Conservation (phyloP, 257 asterid genomes). For the Penstemon barbatus region DNA sequence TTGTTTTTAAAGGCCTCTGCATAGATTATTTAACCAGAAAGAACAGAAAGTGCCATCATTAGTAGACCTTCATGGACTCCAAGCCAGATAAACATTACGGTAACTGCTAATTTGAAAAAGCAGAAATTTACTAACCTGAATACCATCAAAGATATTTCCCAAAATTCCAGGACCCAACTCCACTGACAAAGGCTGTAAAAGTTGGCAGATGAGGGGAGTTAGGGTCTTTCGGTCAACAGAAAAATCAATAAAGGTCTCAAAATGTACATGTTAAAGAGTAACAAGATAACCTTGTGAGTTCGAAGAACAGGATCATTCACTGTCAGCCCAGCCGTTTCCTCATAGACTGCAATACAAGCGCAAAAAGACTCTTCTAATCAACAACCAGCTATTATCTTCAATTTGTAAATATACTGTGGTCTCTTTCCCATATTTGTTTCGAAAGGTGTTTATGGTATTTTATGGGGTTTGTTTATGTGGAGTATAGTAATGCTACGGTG, state of each 20-base stretch:
- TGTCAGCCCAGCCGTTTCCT: constrained; percentile 94
- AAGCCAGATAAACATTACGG: constrained; percentile 12
- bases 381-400: neutral
- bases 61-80: constrained; percentile 13
- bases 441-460: constrained; percentile 6
- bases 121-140: constrained; percentile 48
- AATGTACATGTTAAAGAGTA: neutral
- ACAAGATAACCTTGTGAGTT: constrained; percentile 46
- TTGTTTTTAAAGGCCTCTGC: constrained; percentile 68
- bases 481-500: neutral
- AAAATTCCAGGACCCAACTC: constrained; percentile 84
- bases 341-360: constrained; percentile 66
- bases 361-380: constrained; percentile 16
- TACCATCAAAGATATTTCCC: constrained; percentile 80
- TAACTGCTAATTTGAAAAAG: neutral
- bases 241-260: constrained; percentile 1
- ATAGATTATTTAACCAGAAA: constrained; percentile 25
- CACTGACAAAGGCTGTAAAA: constrained; percentile 69
- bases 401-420: constrained; percentile 9
- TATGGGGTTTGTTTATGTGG: constrained; percentile 3
- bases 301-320: constrained; percentile 98
- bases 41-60: constrained; percentile 13
- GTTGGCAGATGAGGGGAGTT: neutral
- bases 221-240: neutral
- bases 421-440: constrained; percentile 1